Percentiles rank a stretch among this genome's conserved stretches.
These are phyloP conservation scores for Phytopythium ostracodes DNA, from an alignment of 352 stramenopile genomes.

Conservation along the genomic window DNA sequence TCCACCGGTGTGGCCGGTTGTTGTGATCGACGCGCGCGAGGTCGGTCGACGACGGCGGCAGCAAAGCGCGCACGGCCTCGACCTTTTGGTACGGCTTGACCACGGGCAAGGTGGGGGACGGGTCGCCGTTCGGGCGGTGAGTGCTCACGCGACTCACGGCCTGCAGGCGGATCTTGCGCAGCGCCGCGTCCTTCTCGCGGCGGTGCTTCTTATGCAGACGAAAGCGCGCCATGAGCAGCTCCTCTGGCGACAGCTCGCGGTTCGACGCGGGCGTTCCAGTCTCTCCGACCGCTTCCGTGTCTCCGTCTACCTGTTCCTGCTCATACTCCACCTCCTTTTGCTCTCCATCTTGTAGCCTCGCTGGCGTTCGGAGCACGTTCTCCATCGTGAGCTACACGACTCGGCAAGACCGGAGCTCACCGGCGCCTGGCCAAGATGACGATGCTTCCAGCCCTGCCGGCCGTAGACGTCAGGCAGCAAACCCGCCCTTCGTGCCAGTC, in stretches of 20 bases:
- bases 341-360: not conserved
- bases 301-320: not conserved
- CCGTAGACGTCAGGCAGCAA: not conserved
- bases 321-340: not conserved
- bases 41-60: constrained; percentile 22
- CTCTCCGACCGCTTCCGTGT: not conserved
- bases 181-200: constrained; percentile 54
- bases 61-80: not conserved
- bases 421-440: not conserved
- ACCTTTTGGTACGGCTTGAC: constrained; percentile 5
- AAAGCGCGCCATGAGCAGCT: constrained; percentile 70
- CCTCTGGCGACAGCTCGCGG: constrained; percentile 28
- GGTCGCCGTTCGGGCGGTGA: not conserved
- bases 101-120: constrained; percentile 3
- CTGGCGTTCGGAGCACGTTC: not conserved
- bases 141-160: constrained; percentile 16
- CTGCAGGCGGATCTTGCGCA: constrained; percentile 46
- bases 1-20: constrained; percentile 85
- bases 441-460: not conserved
- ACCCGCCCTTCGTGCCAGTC: not conserved
- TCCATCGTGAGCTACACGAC: not conserved
- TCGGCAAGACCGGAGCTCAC: not conserved
- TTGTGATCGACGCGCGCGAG: constrained; percentile 79
- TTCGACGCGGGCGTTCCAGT: not conserved
- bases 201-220: constrained; percentile 76